A percentile compares a stretch with the other conserved stretches of the same genome.
phyloP scores from a whole-genome alignment of 2,329 filamentous ascomycete genomes.

The Cercospora sp. region DNA sequence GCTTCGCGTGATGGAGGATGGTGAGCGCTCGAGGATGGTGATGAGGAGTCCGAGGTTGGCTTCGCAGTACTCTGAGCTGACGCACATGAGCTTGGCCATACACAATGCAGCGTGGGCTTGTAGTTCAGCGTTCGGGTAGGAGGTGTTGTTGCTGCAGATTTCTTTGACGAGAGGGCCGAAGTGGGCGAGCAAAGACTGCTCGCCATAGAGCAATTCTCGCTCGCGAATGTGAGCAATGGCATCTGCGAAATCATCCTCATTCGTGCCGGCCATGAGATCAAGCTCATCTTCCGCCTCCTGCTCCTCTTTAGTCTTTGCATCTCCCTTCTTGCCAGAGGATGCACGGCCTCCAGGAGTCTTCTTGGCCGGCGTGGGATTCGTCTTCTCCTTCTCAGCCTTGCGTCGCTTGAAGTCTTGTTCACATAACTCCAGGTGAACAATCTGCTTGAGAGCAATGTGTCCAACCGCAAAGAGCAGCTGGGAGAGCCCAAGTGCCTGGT shows the following conservation, averaged over 20 bases:
- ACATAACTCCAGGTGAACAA: constrained; percentile 95
- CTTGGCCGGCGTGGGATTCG: constrained; percentile 36
- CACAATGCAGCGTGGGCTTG: constrained; percentile 93
- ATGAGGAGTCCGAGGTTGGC: constrained; percentile 88
- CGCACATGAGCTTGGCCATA: constrained; percentile 97
- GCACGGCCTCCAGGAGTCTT: constrained; percentile 37
- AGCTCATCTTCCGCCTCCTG: constrained; percentile 78
- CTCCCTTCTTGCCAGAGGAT: constrained; percentile 44
- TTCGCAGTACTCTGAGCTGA: constrained; percentile 95
- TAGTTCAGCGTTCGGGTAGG: constrained; percentile 83
- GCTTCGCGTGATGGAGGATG: constrained; percentile 87
- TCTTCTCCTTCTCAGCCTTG: constrained; percentile 86
- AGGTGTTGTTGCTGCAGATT: constrained; percentile 91
- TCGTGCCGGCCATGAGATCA: constrained; percentile 94
- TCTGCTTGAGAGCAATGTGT: constrained; percentile 97
- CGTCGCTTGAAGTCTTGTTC: constrained; percentile 96
- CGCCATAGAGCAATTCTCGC: constrained; percentile 78
- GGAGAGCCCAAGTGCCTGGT: constrained; percentile 69
- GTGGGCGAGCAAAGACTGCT: constrained; percentile 78
- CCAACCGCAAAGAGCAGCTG: constrained; percentile 94
- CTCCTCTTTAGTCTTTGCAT: constrained; percentile 51
- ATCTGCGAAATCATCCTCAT: constrained; percentile 89
- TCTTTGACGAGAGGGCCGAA: constrained; percentile 92
- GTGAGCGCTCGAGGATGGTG: constrained; percentile 93
- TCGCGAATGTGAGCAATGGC: constrained; percentile 83